Conservation (phyloP, 1,284 basidiomycete species). For the Rhodotorula sp. region DNA sequence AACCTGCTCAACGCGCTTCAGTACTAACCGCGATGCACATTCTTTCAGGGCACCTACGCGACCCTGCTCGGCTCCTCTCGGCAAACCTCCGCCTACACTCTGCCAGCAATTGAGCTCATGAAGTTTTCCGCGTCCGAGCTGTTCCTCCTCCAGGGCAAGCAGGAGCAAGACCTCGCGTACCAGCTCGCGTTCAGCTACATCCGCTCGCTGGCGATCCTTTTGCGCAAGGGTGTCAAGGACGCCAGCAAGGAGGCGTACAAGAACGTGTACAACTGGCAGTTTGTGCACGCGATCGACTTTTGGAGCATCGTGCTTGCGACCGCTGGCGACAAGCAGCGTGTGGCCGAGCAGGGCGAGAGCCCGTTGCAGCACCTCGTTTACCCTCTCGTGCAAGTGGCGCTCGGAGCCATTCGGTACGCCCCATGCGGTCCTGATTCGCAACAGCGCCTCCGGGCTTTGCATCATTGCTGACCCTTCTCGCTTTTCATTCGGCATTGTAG, state of each 20-base stretch:
- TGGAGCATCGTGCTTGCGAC: constrained; percentile 87
- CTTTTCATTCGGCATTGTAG: constrained; percentile 51
- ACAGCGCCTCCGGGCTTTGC: no score
- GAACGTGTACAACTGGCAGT: constrained; percentile 98
- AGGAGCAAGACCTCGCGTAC: constrained; percentile 61
- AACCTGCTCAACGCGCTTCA: no score
- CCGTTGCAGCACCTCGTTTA: constrained; percentile 86
- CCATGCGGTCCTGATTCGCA: background rate
- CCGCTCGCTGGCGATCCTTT: constrained; percentile 88
- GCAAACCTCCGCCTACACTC: constrained; percentile 76
- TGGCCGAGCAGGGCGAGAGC: constrained; percentile 62
- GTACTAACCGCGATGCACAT: constrained; percentile 50
- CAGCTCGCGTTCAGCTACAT: constrained; percentile 97
- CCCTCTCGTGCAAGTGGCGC: constrained; percentile 88
- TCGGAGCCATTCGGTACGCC: constrained; percentile 83
- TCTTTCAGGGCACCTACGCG: constrained; percentile 65
- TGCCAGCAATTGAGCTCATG: constrained; percentile 94
- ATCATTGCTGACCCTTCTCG: constrained; percentile 13
- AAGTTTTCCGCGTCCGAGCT: constrained; percentile 96
- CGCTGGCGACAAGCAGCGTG: constrained; percentile 65
- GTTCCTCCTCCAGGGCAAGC: constrained; percentile 61
- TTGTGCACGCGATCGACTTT: constrained; percentile 91
- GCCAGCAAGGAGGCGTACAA: constrained; percentile 84
- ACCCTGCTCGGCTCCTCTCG: constrained; percentile 77
- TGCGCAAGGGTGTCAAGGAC: constrained; percentile 86